Conservation (phyloP, 495 filamentous ascomycete species). For the Pyrenopolyporus hunteri region DNA sequence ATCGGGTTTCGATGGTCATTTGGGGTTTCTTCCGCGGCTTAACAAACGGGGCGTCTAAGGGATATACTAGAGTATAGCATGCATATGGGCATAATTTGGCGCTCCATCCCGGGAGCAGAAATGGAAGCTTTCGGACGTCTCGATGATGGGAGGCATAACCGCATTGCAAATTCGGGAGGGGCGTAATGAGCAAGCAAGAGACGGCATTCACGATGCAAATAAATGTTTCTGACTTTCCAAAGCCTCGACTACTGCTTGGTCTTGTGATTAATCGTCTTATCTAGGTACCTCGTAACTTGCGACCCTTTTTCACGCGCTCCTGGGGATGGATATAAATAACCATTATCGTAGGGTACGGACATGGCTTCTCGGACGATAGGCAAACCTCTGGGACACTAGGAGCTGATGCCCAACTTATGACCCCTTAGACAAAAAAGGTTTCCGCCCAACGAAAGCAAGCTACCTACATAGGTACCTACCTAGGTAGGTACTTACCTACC, state of each 20-base stretch:
- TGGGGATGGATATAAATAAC: no score
- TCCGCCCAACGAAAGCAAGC: slow-evolving; percentile 19
- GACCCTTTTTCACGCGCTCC: no score
- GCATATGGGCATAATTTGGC: slow-evolving; percentile 6
- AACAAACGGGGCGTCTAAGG: neutral
- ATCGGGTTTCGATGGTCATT: neutral
- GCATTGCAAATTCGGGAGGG: neutral
- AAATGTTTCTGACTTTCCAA: no score
- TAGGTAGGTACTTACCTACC: slow-evolving; percentile 1
- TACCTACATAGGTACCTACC: no score
- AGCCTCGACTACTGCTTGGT: no score
- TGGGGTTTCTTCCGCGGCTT: neutral
- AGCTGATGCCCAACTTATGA: slow-evolving; percentile 5
- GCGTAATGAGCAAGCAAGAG: slow-evolving; percentile 3
- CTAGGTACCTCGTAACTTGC: no score
- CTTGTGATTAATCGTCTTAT: no score
- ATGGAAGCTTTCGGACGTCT: slow-evolving; percentile 11
- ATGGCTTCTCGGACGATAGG: no score
- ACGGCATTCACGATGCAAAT: no score
- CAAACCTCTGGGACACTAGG: no score
- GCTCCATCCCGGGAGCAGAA: neutral
- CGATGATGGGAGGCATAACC: slow-evolving; percentile 6
- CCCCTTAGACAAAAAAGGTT: neutral
- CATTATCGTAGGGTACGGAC: no score
- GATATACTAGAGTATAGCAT: slow-evolving; percentile 34